phyloP scores from a whole-genome alignment of 1,139 yeast genomes.

The Wickerhamomyces sp. region DNA sequence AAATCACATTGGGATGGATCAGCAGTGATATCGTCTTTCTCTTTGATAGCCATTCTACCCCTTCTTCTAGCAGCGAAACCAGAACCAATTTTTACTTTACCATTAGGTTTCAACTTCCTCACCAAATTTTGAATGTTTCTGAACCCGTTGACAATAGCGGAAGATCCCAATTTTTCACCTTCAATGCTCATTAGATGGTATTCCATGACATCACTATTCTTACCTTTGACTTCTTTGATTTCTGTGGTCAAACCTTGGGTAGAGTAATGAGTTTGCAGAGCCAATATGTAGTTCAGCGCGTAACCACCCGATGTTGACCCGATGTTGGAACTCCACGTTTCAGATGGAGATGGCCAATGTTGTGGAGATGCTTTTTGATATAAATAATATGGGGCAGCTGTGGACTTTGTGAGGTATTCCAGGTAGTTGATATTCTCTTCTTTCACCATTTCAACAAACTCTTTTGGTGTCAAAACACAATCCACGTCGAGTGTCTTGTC shows the following conservation, averaged over 20 bases:
- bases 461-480: conserved; percentile 90
- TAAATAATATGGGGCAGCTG: conserved; percentile 15
- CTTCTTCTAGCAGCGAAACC: conserved; percentile 30
- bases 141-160: conserved; percentile 86
- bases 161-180: conserved; percentile 44
- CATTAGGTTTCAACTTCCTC: conserved; percentile 60
- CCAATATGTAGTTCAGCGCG: conserved; percentile 52
- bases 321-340: conserved; percentile 65
- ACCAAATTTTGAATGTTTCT: conserved; percentile 92
- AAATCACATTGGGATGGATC: conserved; percentile 73
- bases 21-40: conserved; percentile 24
- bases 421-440: conserved; percentile 41
- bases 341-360: conserved; percentile 51
- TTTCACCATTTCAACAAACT: conserved; percentile 64
- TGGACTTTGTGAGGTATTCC: conserved; percentile 23
- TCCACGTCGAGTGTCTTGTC: conserved; percentile 61
- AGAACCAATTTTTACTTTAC: conserved; percentile 22
- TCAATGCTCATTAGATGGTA: conserved; percentile 42
- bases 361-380: conserved; percentile 21
- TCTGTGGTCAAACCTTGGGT: conserved; percentile 21
- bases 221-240: conserved; percentile 41
- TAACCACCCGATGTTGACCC: conserved; percentile 95
- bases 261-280: conserved; percentile 29
- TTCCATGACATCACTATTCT: conserved; percentile 75
- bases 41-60: conserved; percentile 19